Conservation (phyloP, 208 protist species). For the Trypanosoma rangeli region DNA sequence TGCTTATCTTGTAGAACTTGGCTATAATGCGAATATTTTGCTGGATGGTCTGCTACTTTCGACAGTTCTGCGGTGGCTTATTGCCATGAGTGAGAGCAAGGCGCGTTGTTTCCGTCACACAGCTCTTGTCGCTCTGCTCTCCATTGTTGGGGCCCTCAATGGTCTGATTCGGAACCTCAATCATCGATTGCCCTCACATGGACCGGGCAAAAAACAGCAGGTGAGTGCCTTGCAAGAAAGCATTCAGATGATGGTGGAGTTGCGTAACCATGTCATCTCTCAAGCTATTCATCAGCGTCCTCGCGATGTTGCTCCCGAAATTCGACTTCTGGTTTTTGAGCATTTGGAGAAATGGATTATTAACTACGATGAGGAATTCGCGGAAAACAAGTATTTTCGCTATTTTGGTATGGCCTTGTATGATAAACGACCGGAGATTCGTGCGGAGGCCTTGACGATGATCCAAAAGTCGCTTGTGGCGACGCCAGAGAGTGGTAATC, state of each 20-base stretch:
- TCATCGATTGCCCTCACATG: conserved; percentile 34
- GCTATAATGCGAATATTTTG: conserved; percentile 57
- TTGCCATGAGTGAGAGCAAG: conserved; percentile 91
- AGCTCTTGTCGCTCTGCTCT: conserved; percentile 62
- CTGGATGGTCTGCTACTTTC: conserved; percentile 61
- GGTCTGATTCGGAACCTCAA: conserved; percentile 47
- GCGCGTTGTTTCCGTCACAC: conserved; percentile 86
- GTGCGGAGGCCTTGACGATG: conserved; percentile 72
- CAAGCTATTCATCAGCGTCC: conserved; percentile 83
- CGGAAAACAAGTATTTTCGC: conserved; percentile 88
- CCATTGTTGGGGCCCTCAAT: conserved; percentile 76
- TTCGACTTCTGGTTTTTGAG: conserved; percentile 75
- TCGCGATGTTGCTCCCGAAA: conserved; percentile 81
- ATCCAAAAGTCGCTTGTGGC: conserved; percentile 65
- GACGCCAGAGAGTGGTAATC: conserved; percentile 57
- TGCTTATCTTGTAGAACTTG: conserved; percentile 49
- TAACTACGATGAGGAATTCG: conserved; percentile 74
- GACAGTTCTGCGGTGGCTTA: conserved; percentile 69
- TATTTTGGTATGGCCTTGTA: conserved; percentile 91
- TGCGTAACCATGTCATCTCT: conserved; percentile 79
- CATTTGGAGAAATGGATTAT: conserved; percentile 74
- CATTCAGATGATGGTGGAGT: conserved; percentile 48
- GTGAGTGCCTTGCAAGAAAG: conserved; percentile 40
- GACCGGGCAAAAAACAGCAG: conserved; percentile 56
- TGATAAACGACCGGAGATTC: conserved; percentile 83